phyloP scores from a whole-genome alignment of 1,284 basidiomycete genomes.

The Coniophora puteana region DNA sequence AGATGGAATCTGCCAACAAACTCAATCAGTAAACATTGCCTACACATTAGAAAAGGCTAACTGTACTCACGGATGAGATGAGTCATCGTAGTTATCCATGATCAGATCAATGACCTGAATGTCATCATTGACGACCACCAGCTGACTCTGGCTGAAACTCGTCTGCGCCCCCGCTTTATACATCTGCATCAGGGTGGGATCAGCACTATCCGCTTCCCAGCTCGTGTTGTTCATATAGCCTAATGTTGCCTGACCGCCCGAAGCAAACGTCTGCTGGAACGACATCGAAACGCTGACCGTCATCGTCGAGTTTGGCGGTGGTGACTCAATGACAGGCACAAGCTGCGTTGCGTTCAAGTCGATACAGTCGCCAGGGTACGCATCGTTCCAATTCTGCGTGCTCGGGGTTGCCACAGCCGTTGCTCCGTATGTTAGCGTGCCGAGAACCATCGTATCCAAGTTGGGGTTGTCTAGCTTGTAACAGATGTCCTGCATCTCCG shows the following conservation, averaged over 20 bases:
- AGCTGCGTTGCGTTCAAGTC: constrained; percentile 27
- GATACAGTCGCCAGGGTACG: constrained; percentile 18
- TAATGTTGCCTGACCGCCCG: constrained; percentile 24
- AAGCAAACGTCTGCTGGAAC: constrained; percentile 26
- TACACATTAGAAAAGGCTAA: neutral
- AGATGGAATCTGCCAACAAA: constrained; percentile 28
- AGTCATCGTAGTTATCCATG: constrained; percentile 23
- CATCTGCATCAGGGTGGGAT: constrained; percentile 28
- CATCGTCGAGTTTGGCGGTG: constrained; percentile 26
- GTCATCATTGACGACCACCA: constrained; percentile 23
- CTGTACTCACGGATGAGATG: constrained; percentile 27
- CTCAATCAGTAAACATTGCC: neutral
- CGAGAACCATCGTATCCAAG: constrained; percentile 27
- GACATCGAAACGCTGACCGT: constrained; percentile 17
- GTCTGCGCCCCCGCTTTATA: constrained; percentile 24
- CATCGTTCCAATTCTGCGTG: constrained; percentile 24
- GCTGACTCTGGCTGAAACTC: constrained; percentile 17
- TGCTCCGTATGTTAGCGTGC: constrained; percentile 23
- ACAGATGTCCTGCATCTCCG: constrained; percentile 25
- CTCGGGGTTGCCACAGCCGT: constrained; percentile 16
- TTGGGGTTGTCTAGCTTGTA: constrained; percentile 28
- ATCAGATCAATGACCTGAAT: constrained; percentile 24
- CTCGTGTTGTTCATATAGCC: constrained; percentile 25
- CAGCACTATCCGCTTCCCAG: constrained; percentile 18
- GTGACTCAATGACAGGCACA: constrained; percentile 19